Evolutionary conservation across 148 eudicot species (phyloP).

Genomic region (Nepenthes mirabilis): DNA sequence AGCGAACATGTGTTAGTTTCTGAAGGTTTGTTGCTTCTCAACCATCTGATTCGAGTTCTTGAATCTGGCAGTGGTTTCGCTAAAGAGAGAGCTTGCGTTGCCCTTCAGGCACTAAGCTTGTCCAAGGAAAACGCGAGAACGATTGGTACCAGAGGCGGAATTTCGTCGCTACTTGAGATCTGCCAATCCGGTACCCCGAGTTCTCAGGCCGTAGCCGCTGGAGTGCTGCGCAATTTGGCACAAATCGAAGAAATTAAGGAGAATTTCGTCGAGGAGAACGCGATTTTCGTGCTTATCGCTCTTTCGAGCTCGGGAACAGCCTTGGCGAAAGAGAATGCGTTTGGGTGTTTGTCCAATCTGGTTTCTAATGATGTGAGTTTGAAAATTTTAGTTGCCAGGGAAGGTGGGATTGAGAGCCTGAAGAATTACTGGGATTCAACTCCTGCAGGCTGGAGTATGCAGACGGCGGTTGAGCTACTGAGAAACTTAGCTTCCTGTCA

Average conservation of each 20-base stretch:
- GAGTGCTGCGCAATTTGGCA: constrained; percentile 52
- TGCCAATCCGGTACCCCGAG: constrained; percentile 66
- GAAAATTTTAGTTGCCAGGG: constrained; percentile 51
- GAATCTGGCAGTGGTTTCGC: constrained; percentile 63
- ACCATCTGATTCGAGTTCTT: constrained; percentile 54
- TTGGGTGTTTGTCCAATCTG: constrained; percentile 65
- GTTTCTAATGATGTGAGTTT: constrained; percentile 35
- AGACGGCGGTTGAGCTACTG: constrained; percentile 43
- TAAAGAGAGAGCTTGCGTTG: constrained; percentile 64
- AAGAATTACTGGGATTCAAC: constrained; percentile 66
- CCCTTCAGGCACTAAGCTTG: constrained; percentile 33
- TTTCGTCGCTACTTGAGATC: constrained; percentile 58
- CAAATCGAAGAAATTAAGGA: constrained; percentile 52
- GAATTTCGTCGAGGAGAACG: constrained; percentile 65
- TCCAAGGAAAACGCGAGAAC: constrained; percentile 77
- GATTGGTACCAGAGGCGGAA: constrained; percentile 76
- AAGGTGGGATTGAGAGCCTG: constrained; percentile 63
- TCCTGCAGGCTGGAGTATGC: constrained; percentile 23
- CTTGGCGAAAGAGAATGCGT: constrained; percentile 57
- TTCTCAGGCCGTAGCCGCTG: constrained; percentile 67
- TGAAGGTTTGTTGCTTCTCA: constrained; percentile 49
- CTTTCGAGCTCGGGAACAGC: constrained; percentile 51
- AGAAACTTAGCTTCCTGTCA: constrained; percentile 36
- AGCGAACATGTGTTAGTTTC: constrained; percentile 45
- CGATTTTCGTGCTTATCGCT: constrained; percentile 34